A percentile compares a stretch with the other conserved stretches of the same genome.
phyloP scores from a whole-genome alignment of 768 basidiomycete genomes.

The Holtermannia corniformis region DNA sequence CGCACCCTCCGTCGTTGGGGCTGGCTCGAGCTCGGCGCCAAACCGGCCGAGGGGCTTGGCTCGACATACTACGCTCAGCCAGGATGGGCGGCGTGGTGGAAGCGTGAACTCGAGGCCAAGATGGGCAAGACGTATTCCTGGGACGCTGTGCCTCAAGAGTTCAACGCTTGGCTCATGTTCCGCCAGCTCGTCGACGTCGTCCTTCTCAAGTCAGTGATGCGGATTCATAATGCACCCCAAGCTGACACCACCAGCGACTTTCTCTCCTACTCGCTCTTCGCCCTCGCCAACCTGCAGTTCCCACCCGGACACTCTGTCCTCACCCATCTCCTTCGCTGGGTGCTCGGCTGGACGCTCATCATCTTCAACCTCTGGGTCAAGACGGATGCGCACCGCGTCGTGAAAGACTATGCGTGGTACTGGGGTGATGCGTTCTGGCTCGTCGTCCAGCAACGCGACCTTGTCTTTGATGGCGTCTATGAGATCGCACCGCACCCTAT shows the following conservation, averaged over 20 bases:
- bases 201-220: constrained; percentile 68
- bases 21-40: constrained; percentile 62
- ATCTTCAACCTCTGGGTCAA: constrained; percentile 98
- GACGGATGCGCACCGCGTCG: constrained; percentile 90
- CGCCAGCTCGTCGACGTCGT: constrained; percentile 93
- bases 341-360: constrained; percentile 73
- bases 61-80: constrained; percentile 3
- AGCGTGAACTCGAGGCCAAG: constrained; percentile 73
- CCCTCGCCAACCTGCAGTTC: constrained; percentile 81
- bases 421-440: constrained; percentile 52
- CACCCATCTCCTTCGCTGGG: constrained; percentile 78
- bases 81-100: constrained; percentile 65
- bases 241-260: constrained; percentile 59
- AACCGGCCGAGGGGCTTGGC: constrained; percentile 45
- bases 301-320: constrained; percentile 63
- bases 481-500: constrained; percentile 62
- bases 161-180: constrained; percentile 94
- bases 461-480: constrained; percentile 97
- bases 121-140: constrained; percentile 93
- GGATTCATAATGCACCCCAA: not conserved
- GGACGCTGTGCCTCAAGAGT: constrained; percentile 84
- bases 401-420: constrained; percentile 98
- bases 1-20: constrained; percentile 63
- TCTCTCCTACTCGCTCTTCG: constrained; percentile 87
- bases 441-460: constrained; percentile 45